Conservation (phyloP, 345 rosid genomes). For the Draba incana region DNA sequence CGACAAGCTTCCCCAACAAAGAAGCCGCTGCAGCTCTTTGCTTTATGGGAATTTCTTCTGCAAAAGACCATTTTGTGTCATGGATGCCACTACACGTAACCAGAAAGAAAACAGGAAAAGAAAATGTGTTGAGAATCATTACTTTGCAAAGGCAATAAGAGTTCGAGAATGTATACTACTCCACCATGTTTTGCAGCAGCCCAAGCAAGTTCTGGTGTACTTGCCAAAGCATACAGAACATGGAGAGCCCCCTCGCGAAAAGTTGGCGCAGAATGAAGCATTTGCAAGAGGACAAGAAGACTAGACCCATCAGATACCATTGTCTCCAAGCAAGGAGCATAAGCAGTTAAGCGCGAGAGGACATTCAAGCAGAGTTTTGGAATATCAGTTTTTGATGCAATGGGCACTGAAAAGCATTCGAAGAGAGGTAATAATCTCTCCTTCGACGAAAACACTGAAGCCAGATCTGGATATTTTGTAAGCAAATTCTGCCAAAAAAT, state of each 20-base stretch:
- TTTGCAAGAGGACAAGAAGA: constrained; percentile 91
- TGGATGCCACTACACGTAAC: constrained; percentile 26
- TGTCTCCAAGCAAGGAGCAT: constrained; percentile 98
- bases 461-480: constrained; percentile 81
- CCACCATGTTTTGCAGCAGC: constrained; percentile 99
- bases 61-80: constrained; percentile 44
- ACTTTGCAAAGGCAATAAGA: constrained; percentile 92
- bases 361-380: constrained; percentile 89
- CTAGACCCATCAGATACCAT: constrained; percentile 99
- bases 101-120: neutral
- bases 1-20: constrained; percentile 92
- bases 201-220: constrained; percentile 99
- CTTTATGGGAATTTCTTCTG: constrained; percentile 94
- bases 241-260: constrained; percentile 97
- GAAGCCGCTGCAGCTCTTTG: constrained; percentile 98
- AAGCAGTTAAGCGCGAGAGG: constrained; percentile 84
- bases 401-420: constrained; percentile 82
- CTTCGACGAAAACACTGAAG: constrained; percentile 87
- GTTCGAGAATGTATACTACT: constrained; percentile 93
- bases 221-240: constrained; percentile 98
- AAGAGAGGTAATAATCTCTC: constrained; percentile 91
- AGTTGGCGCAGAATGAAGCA: constrained; percentile 90
- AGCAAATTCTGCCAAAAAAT: constrained; percentile 69
- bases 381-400: constrained; percentile 75
- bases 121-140: constrained; percentile 39